phyloP scores from a whole-genome alignment of 805 yeast genomes.

The Trichomonascus vanleenenianus region DNA sequence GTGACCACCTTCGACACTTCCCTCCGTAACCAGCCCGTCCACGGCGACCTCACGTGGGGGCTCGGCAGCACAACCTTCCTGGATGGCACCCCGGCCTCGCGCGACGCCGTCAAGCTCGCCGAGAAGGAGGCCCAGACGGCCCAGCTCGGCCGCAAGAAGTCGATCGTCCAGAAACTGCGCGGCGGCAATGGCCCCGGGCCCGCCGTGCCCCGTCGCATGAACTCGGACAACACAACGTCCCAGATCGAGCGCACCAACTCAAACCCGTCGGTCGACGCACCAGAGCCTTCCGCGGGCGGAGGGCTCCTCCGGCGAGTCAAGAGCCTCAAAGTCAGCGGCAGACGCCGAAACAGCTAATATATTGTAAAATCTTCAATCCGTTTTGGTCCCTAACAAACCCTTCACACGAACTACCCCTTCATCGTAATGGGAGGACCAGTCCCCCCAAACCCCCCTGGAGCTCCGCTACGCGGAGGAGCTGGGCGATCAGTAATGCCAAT shows the following conservation, averaged over 20 bases:
- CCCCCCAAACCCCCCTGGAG: too few relatives aligned
- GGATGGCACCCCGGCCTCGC: constrained; percentile 91
- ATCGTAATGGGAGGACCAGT: too few relatives aligned
- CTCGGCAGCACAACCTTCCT: constrained; percentile 86
- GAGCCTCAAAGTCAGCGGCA: constrained; percentile 67
- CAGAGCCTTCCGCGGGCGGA: constrained; percentile 15
- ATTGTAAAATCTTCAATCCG: too few relatives aligned
- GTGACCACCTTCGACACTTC: constrained; percentile 51
- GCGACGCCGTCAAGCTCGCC: constrained; percentile 33
- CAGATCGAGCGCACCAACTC: constrained; percentile 14
- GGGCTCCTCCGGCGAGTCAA: constrained; percentile 75
- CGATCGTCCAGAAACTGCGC: constrained; percentile 61
- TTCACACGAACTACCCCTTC: too few relatives aligned
- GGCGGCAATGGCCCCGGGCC: constrained; percentile 23
- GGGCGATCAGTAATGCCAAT: too few relatives aligned
- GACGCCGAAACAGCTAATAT: constrained; percentile 8
- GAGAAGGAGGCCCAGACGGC: constrained; percentile 25
- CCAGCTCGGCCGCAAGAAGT: constrained; percentile 71
- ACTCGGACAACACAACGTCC: constrained; percentile 5
- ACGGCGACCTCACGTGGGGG: constrained; percentile 82
- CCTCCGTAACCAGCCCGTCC: constrained; percentile 60
- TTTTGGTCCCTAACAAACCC: too few relatives aligned
- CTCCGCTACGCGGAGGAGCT: too few relatives aligned
- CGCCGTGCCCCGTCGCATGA: background rate
- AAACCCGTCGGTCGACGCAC: constrained; percentile 12